Percentiles rank a stretch among this genome's conserved stretches.
phyloP scores from a whole-genome alignment of 352 stramenopile species.

The Thalassiosira mediterranea region DNA sequence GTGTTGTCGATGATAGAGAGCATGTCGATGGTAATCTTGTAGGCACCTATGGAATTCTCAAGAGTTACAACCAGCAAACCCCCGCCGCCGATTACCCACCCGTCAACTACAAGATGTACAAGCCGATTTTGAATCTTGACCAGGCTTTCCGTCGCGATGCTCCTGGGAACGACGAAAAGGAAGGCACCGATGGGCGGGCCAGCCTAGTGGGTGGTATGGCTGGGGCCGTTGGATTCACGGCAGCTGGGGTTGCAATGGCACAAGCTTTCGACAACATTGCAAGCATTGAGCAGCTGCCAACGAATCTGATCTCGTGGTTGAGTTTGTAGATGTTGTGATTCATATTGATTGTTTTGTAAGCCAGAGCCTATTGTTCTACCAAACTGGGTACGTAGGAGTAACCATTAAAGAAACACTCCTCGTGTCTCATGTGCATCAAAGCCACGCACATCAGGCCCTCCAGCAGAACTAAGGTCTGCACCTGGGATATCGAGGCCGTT shows the following conservation, averaged over 20 bases:
- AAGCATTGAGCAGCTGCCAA: neutral
- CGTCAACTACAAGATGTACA: slow-evolving; percentile 35
- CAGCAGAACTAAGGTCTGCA: too few relatives aligned
- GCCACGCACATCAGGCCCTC: too few relatives aligned
- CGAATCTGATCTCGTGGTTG: neutral
- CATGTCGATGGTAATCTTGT: slow-evolving; percentile 23
- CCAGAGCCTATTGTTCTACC: too few relatives aligned
- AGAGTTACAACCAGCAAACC: slow-evolving; percentile 26
- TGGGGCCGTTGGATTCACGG: neutral
- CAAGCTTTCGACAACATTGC: neutral
- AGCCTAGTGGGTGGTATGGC: neutral
- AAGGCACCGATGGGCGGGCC: neutral
- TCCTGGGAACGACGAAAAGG: slow-evolving; percentile 13
- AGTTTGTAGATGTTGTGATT: too few relatives aligned
- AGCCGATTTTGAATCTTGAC: slow-evolving; percentile 22
- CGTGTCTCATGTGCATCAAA: too few relatives aligned
- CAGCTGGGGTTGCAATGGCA: neutral
- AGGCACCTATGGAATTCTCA: slow-evolving; percentile 39
- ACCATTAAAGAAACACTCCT: too few relatives aligned
- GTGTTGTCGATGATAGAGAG: slow-evolving; percentile 17
- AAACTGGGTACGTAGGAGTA: too few relatives aligned
- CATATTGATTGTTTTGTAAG: too few relatives aligned
- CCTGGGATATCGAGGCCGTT: too few relatives aligned
- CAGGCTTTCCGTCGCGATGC: slow-evolving; percentile 14
- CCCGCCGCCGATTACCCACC: slow-evolving; percentile 21